phyloP scores from a whole-genome alignment of 1,284 basidiomycete genomes.

The Moesziomyces globuligerus region DNA sequence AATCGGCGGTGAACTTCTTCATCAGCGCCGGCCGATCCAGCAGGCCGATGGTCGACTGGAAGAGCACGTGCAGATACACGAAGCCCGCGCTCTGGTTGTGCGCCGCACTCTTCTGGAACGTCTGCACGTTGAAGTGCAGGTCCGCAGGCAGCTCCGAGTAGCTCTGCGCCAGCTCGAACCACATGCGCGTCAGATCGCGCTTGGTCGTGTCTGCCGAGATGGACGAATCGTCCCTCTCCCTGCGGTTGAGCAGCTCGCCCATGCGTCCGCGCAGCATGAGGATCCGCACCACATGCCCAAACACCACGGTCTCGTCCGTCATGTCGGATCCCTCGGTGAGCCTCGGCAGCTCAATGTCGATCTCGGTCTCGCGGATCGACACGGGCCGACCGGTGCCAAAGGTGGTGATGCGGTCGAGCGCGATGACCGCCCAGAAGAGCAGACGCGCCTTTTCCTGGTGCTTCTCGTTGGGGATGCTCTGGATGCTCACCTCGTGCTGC shows the following conservation, averaged over 20 bases:
- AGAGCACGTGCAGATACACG: constrained; percentile 55
- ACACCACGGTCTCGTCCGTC: constrained; percentile 47
- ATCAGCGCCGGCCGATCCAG: constrained; percentile 53
- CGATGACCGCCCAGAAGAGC: constrained; percentile 56
- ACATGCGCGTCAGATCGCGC: constrained; percentile 46
- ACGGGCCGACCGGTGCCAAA: constrained; percentile 59
- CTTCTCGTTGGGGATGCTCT: constrained; percentile 48
- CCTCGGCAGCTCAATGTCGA: constrained; percentile 50
- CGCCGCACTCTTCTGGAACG: constrained; percentile 51
- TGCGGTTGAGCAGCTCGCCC: constrained; percentile 54
- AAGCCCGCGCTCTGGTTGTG: constrained; percentile 54
- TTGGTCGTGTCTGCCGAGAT: constrained; percentile 38
- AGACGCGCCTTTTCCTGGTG: constrained; percentile 52
- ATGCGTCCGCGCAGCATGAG: constrained; percentile 53
- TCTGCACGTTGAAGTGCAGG: constrained; percentile 57
- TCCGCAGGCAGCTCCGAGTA: constrained; percentile 46
- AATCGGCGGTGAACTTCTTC: constrained; percentile 46
- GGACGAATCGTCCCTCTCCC: constrained; percentile 38
- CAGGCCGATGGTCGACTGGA: constrained; percentile 59
- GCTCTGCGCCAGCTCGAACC: constrained; percentile 56
- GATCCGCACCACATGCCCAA: constrained; percentile 51
- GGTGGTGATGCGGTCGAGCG: constrained; percentile 57
- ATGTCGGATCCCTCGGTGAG: constrained; percentile 36
- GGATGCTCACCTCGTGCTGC: constrained; percentile 55
- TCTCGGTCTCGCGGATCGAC: constrained; percentile 51